Evolutionary conservation across 345 rosid genomes (phyloP).

Genomic region (Gossypium sturtianum): DNA sequence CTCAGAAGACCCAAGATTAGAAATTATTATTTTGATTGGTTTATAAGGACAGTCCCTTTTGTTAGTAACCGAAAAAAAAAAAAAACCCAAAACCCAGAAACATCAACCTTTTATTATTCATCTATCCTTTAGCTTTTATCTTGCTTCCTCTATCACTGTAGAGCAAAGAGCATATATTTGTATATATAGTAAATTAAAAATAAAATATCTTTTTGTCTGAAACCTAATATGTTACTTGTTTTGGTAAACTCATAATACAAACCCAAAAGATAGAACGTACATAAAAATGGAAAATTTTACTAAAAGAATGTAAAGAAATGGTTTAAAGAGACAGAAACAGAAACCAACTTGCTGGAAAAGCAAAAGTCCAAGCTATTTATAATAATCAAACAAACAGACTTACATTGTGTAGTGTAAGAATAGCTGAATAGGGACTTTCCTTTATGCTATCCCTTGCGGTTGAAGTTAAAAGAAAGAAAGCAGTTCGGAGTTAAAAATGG

Average conservation of each 20-base stretch:
- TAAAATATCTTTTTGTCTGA: background rate
- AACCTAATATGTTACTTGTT: slow-evolving; percentile 10
- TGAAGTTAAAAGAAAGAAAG: background rate
- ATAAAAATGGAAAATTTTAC: background rate
- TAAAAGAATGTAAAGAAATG: background rate
- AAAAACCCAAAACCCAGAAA: background rate
- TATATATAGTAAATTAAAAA: background rate
- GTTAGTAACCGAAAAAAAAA: background rate
- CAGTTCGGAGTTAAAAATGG: background rate
- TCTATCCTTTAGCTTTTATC: background rate
- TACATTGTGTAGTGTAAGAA: background rate
- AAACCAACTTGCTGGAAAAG: background rate
- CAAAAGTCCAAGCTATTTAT: background rate
- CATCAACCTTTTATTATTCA: slow-evolving; percentile 5
- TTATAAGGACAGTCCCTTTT: background rate
- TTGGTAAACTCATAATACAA: slow-evolving; percentile 1
- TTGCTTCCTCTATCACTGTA: slow-evolving; percentile 4
- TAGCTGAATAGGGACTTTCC: too few relatives aligned
- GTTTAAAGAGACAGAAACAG: background rate
- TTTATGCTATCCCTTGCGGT: background rate
- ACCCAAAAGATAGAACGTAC: background rate
- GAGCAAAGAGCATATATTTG: background rate
- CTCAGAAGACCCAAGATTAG: background rate
- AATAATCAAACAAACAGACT: background rate
- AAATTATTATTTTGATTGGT: background rate